Evolutionary conservation across 2,329 filamentous ascomycete genomes (phyloP).

Genomic region (Colletotrichum orbiculare): DNA sequence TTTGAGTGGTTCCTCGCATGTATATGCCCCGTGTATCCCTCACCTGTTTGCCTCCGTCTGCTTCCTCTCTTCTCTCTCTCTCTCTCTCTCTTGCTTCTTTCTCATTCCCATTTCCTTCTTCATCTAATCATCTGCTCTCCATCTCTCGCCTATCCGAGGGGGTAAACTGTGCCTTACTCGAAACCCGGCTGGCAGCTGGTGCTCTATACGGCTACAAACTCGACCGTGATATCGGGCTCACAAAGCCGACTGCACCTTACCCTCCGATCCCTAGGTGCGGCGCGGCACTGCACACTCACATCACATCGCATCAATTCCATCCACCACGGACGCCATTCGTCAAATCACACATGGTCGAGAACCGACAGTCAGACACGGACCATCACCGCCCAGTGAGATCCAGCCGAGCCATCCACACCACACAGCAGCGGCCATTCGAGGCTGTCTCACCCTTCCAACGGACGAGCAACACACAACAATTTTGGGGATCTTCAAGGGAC

Average conservation of each 20-base stretch:
- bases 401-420: slow-evolving; percentile 19
- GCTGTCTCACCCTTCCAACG: neutral
- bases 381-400: slow-evolving; percentile 1
- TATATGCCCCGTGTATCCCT: slow-evolving; percentile 16
- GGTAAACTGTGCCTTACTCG: too few relatives aligned
- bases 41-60: neutral
- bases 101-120: neutral
- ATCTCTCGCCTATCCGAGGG: neutral
- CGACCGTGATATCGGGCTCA: slow-evolving; percentile 29
- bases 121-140: neutral
- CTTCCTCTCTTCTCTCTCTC: neutral
- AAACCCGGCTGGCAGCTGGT: too few relatives aligned
- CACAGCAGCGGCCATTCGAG: neutral
- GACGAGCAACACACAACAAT: neutral
- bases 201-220: neutral
- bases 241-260: slow-evolving; percentile 21
- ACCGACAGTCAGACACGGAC: slow-evolving; percentile 9
- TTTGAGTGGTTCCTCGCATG: slow-evolving; percentile 13
- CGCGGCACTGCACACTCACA: slow-evolving; percentile 33
- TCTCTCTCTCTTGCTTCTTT: neutral
- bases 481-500: neutral
- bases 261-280: slow-evolving; percentile 26
- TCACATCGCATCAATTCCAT: slow-evolving; percentile 16
- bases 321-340: slow-evolving; percentile 5
- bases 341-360: slow-evolving; percentile 6